A percentile compares a stretch with the other conserved stretches of the same genome.
These are phyloP conservation scores for Diaporthe ilicicola DNA, from an alignment of 2,329 filamentous ascomycete species.

Conservation along the genomic window DNA sequence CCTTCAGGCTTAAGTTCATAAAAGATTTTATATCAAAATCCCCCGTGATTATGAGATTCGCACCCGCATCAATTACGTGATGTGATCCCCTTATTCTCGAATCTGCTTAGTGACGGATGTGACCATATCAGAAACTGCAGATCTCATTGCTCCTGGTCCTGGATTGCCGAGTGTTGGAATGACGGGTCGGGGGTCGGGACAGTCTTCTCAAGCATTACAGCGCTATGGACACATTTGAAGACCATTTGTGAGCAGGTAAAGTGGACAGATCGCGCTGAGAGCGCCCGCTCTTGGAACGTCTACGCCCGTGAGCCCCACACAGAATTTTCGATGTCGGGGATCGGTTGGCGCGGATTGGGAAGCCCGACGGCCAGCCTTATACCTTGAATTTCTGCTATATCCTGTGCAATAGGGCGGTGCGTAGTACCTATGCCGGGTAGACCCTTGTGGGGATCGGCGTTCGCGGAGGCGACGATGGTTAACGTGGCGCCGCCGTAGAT, in stretches of 20 bases:
- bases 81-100: background rate
- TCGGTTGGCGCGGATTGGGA: background rate
- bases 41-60: background rate
- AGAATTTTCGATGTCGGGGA: background rate
- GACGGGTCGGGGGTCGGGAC: background rate
- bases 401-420: background rate
- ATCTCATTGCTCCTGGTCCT: background rate
- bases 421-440: background rate
- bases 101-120: background rate
- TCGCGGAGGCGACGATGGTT: background rate
- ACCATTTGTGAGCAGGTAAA: background rate
- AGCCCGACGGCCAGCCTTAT: background rate
- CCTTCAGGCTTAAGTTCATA: background rate
- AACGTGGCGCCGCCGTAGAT: background rate
- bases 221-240: background rate
- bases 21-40: background rate
- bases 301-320: constrained; percentile 9
- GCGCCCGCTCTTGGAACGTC: constrained; percentile 26
- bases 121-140: background rate
- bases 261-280: constrained; percentile 2
- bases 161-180: background rate
- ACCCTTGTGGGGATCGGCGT: background rate
- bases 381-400: background rate
- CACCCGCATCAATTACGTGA: no score
- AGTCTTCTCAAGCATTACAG: background rate